Evolutionary conservation across 371 early-diverging fungal genomes (phyloP).

Genomic region (Cokeromyces recurvatus): DNA sequence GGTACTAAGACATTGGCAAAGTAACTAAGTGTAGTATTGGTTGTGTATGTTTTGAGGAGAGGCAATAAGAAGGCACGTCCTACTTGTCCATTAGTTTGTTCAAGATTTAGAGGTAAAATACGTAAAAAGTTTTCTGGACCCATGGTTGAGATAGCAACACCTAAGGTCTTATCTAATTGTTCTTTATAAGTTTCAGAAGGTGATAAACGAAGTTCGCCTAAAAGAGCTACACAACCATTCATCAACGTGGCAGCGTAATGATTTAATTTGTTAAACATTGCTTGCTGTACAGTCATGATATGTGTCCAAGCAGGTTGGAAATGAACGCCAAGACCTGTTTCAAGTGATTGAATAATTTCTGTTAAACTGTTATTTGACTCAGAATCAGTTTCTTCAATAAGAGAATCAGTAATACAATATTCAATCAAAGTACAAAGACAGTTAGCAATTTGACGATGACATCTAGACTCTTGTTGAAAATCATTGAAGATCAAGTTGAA

Average conservation of each 20-base stretch:
- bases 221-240: conserved; percentile 53
- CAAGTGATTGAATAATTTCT: conserved; percentile 48
- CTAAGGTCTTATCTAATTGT: conserved; percentile 78
- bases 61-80: conserved; percentile 86
- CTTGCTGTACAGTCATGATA: conserved; percentile 71
- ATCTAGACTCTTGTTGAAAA: conserved; percentile 61
- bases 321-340: conserved; percentile 66
- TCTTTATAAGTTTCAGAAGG: conserved; percentile 79
- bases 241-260: conserved; percentile 58
- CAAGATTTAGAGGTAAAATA: conserved; percentile 88
- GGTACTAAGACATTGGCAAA: conserved; percentile 73
- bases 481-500: conserved; percentile 69
- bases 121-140: conserved; percentile 77
- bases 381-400: conserved; percentile 52
- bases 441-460: conserved; percentile 53
- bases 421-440: conserved; percentile 65
- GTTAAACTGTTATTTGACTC: conserved; percentile 37
- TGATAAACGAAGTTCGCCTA: conserved; percentile 82
- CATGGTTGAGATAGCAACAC: conserved; percentile 74
- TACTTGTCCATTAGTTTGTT: conserved; percentile 39
- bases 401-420: conserved; percentile 66
- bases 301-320: conserved; percentile 81
- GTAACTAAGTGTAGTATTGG: conserved; percentile 75
- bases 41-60: conserved; percentile 68
- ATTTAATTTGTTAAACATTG: conserved; percentile 73